Evolutionary conservation across 2,329 filamentous ascomycete genomes (phyloP).

Genomic region (Cladosporium sp.): DNA sequence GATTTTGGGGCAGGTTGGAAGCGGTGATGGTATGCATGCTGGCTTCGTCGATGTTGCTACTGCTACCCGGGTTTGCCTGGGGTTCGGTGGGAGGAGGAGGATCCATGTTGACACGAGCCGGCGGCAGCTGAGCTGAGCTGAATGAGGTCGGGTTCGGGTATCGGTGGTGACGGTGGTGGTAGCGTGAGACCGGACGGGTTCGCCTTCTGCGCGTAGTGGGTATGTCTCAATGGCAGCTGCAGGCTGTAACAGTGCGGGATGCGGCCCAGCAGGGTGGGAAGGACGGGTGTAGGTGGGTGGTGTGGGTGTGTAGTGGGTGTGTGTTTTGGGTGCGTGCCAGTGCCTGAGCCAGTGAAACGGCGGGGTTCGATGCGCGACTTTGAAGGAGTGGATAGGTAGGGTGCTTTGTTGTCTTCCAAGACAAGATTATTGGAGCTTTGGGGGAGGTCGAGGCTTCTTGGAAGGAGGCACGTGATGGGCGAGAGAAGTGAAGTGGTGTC

Average conservation of each 20-base stretch:
- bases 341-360: not conserved
- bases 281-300: not conserved
- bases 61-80: not conserved
- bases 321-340: not conserved
- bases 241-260: not conserved
- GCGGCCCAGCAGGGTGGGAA: not conserved
- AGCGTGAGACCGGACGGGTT: conserved; percentile 2
- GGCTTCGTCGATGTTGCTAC: conserved; percentile 39
- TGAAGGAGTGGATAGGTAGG: not conserved
- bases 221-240: conserved; percentile 6
- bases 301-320: not conserved
- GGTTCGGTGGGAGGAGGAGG: not conserved
- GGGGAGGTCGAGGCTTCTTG: no score
- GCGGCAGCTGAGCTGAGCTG: not conserved
- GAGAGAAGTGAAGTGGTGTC: no score
- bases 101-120: conserved; percentile 3
- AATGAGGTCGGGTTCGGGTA: no score
- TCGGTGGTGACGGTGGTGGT: no score
- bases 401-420: no score
- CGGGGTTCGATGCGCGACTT: not conserved
- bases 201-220: conserved; percentile 1
- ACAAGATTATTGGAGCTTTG: no score
- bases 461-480: no score
- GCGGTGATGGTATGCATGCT: conserved; percentile 46
- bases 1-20: conserved; percentile 32